Evolutionary conservation across 495 filamentous ascomycete genomes (phyloP).

Genomic region (Talaromyces wortmannii): DNA sequence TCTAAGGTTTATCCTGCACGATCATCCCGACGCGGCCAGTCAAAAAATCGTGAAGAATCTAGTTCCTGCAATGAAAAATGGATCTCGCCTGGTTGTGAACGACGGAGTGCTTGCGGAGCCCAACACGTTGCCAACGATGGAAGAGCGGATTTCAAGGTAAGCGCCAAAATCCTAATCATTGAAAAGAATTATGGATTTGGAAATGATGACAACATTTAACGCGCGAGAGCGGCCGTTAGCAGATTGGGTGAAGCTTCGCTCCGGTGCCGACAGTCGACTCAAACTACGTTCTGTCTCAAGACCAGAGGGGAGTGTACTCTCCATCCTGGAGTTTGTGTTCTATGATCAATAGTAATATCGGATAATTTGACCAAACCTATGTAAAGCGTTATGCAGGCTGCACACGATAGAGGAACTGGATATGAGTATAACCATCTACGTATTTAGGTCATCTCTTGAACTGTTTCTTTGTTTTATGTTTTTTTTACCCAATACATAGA

Average conservation of each 20-base stretch:
- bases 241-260: background rate
- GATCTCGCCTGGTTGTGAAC: background rate
- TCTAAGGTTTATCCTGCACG: slow-evolving; percentile 40
- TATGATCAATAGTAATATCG: background rate
- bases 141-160: background rate
- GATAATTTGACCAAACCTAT: no score
- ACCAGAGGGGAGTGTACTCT: background rate
- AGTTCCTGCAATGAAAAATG: background rate
- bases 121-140: background rate
- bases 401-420: no score
- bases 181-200: background rate
- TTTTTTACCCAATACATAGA: background rate
- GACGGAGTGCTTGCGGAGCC: background rate
- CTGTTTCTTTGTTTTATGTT: no score
- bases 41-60: slow-evolving; percentile 14
- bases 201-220: background rate
- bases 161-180: background rate
- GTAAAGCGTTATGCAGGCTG: no score
- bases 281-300: background rate
- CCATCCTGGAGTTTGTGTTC: background rate
- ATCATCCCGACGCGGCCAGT: slow-evolving; percentile 30
- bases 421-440: no score
- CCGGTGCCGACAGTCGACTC: background rate
- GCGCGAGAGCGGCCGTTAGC: background rate
- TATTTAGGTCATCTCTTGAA: no score